Evolutionary conservation across 2,329 filamentous ascomycete species (phyloP).

Genomic region (Colletotrichum sidae): DNA sequence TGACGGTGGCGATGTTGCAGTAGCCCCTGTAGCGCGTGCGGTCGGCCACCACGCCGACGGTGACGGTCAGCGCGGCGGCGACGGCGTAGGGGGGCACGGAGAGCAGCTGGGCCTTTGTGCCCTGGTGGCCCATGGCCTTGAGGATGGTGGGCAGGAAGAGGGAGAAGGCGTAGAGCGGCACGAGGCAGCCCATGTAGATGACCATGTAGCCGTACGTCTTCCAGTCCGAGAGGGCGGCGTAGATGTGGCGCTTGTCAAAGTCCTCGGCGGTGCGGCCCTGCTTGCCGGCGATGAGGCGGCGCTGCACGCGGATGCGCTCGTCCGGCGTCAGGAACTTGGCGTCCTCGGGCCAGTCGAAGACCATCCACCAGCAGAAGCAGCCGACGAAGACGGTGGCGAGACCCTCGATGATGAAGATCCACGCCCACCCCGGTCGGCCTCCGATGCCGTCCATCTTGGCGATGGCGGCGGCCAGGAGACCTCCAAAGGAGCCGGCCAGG

Average conservation of each 20-base stretch:
- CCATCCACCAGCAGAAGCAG: constrained; percentile 75
- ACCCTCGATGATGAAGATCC: constrained; percentile 76
- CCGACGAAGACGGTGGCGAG: constrained; percentile 75
- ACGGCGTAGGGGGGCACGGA: constrained; percentile 70
- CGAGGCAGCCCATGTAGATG: constrained; percentile 60
- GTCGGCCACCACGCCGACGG: constrained; percentile 74
- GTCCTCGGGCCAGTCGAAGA: constrained; percentile 82
- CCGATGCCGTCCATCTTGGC: constrained; percentile 72
- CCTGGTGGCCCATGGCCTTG: constrained; percentile 44
- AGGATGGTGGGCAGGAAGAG: constrained; percentile 71
- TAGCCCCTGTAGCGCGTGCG: constrained; percentile 71
- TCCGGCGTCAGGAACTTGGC: constrained; percentile 75
- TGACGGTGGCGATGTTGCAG: constrained; percentile 73
- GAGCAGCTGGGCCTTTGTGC: constrained; percentile 62
- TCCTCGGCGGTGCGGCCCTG: constrained; percentile 78
- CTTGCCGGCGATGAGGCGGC: constrained; percentile 74
- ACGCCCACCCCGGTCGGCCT: constrained; percentile 65
- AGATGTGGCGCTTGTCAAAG: constrained; percentile 78
- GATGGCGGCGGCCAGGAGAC: constrained; percentile 76
- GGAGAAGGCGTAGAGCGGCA: constrained; percentile 64
- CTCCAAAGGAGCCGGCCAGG: constrained; percentile 79
- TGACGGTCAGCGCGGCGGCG: constrained; percentile 71
- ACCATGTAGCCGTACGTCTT: constrained; percentile 71
- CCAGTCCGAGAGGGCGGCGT: constrained; percentile 78
- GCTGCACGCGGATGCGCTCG: constrained; percentile 76